phyloP scores from a whole-genome alignment of 331 rosid genomes.

The Quercus phellos region DNA sequence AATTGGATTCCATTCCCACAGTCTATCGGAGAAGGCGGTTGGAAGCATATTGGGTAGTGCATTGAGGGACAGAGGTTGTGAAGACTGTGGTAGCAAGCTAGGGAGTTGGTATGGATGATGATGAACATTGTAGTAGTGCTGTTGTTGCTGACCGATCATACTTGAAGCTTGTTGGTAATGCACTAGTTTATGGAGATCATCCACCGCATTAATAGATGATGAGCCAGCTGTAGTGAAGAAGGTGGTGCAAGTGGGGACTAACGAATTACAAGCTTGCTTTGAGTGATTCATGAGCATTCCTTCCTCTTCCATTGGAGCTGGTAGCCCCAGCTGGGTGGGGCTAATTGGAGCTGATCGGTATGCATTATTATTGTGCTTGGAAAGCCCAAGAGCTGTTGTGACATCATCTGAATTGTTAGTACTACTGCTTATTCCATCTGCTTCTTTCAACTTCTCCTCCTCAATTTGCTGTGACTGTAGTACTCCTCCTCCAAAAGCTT shows the following conservation, averaged over 20 bases:
- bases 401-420: conserved; percentile 20
- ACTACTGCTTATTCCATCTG: conserved; percentile 12
- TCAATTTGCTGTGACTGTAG: conserved; percentile 17
- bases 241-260: neutral
- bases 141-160: conserved; percentile 26
- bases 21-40: conserved; percentile 62
- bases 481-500: conserved; percentile 19
- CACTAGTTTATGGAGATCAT: conserved; percentile 68
- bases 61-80: conserved; percentile 34
- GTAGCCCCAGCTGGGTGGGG: conserved; percentile 16
- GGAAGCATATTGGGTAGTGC: conserved; percentile 50
- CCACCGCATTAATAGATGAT: conserved; percentile 36
- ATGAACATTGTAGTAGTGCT: conserved; percentile 30
- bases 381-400: conserved; percentile 46
- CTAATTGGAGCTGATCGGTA: conserved; percentile 5
- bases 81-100: conserved; percentile 36
- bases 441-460: conserved; percentile 20
- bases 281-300: conserved; percentile 38
- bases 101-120: conserved; percentile 32
- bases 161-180: conserved; percentile 35
- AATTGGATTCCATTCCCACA: conserved; percentile 93
- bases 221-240: conserved; percentile 25
- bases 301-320: conserved; percentile 22
- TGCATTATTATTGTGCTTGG: conserved; percentile 31
- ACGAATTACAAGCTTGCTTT: conserved; percentile 9